Conservation (phyloP, 495 filamentous ascomycete species). For the Aspergillus affinis region DNA sequence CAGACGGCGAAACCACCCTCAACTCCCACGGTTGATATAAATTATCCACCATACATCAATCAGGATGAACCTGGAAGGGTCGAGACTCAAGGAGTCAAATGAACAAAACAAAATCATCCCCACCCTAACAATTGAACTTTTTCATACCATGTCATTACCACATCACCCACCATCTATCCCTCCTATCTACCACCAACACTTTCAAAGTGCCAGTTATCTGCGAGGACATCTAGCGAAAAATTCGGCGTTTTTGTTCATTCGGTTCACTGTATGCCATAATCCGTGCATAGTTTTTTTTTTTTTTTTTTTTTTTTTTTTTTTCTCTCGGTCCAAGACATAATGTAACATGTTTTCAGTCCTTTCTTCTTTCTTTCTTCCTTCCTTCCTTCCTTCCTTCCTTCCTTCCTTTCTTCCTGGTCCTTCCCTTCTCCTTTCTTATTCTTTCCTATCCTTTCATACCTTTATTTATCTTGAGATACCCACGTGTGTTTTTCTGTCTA, state of each 20-base stretch:
- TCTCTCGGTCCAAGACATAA: not conserved
- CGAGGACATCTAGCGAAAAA: not conserved
- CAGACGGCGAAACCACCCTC: conserved; percentile 24
- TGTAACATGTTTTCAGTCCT: not conserved
- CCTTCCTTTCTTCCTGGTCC: no score
- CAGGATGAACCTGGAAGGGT: not conserved
- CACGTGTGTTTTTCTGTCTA: not conserved
- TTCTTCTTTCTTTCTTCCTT: not conserved
- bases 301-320: no score
- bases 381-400: not conserved
- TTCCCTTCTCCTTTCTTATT: no score
- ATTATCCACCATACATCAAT: not conserved
- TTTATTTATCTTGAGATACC: conserved; percentile 4
- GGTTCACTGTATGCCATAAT: not conserved
- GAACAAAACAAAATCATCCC: no score
- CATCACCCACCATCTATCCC: not conserved
- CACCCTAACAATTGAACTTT: not conserved
- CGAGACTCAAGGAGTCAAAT: no score
- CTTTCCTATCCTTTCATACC: not conserved
- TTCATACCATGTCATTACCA: no score
- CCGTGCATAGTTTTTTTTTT: not conserved
- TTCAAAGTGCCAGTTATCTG: not conserved
- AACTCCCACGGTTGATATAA: not conserved
- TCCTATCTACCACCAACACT: not conserved
- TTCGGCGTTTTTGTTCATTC: not conserved